phyloP scores from a whole-genome alignment of 2,329 filamentous ascomycete genomes.

The Trichophyton mentagrophytes region DNA sequence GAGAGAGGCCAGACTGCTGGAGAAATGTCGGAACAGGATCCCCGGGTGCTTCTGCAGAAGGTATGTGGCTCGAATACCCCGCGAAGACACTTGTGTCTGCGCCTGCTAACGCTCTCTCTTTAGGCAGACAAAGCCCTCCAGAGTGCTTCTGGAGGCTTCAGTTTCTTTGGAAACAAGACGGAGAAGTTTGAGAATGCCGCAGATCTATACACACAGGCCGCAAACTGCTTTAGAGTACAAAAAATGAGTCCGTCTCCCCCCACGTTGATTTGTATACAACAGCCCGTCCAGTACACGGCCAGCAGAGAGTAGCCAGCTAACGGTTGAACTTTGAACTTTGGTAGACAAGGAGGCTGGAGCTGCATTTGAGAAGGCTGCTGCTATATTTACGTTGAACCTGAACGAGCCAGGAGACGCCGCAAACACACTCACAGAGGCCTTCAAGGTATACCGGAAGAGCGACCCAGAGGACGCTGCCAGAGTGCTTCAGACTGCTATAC shows the following conservation, averaged over 20 bases:
- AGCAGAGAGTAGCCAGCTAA: neutral
- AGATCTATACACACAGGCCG: constrained; percentile 76
- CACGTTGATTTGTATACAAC: constrained; percentile 4
- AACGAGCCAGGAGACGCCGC: constrained; percentile 89
- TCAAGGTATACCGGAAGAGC: constrained; percentile 84
- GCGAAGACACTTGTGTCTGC: constrained; percentile 7
- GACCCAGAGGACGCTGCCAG: constrained; percentile 71
- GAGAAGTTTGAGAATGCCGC: constrained; percentile 86
- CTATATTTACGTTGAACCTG: constrained; percentile 64
- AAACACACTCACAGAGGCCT: constrained; percentile 77
- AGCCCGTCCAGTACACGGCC: neutral
- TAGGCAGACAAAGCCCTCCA: constrained; percentile 78
- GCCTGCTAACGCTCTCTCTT: constrained; percentile 14
- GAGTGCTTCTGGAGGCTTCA: constrained; percentile 68
- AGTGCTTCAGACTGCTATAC: constrained; percentile 66
- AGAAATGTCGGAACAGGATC: constrained; percentile 53
- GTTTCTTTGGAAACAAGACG: constrained; percentile 71
- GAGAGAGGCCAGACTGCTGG: neutral
- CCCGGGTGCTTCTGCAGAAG: constrained; percentile 65
- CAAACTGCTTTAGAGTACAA: constrained; percentile 81
- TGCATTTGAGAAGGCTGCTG: constrained; percentile 75
- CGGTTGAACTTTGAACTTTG: neutral
- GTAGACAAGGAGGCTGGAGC: constrained; percentile 72
- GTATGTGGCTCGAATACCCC: constrained; percentile 31
- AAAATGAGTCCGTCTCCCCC: constrained; percentile 52